phyloP scores from a whole-genome alignment of 129 eudicot genomes.

The Helichrysum umbraculigerum region DNA sequence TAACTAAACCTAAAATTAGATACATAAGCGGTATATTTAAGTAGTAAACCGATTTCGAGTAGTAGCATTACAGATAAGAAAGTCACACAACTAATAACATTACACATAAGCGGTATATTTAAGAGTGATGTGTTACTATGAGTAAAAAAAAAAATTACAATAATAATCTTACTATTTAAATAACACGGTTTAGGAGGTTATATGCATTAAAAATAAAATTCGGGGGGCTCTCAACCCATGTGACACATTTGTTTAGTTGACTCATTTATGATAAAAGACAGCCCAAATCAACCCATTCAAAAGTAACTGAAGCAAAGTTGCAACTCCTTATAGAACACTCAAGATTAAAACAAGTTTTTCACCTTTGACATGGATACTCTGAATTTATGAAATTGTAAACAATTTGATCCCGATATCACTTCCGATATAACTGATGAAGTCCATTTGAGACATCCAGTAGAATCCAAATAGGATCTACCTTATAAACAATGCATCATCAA shows the following conservation, averaged over 20 bases:
- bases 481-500: neutral
- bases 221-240: neutral
- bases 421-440: too few species aligned
- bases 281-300: neutral
- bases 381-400: too few species aligned
- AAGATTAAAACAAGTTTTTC: neutral
- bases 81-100: neutral
- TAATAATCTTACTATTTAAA: neutral
- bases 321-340: too few species aligned
- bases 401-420: too few species aligned
- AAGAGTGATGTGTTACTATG: neutral
- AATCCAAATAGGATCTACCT: too few species aligned
- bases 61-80: neutral
- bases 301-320: neutral
- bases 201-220: neutral
- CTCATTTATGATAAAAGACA: neutral
- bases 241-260: neutral
- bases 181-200: neutral
- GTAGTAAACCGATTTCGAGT: neutral
- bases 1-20: neutral
- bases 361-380: neutral
- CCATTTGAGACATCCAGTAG: neutral
- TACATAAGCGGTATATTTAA: neutral
- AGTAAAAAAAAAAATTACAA: neutral
- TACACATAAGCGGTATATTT: neutral